phyloP scores from a whole-genome alignment of 495 filamentous ascomycete genomes.

The Poronia punctata region DNA sequence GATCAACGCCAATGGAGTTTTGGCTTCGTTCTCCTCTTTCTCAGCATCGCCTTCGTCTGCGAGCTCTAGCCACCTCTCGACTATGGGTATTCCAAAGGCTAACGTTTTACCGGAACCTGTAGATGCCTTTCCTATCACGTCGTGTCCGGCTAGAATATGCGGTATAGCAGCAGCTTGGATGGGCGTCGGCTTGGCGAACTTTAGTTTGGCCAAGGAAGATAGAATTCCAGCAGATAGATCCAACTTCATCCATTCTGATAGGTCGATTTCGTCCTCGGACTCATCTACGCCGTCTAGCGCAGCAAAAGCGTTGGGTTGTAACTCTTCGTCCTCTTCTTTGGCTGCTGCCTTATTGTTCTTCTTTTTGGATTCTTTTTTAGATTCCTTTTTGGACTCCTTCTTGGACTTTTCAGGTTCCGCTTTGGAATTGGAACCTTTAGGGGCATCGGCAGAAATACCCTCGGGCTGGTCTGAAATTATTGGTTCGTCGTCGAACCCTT shows the following conservation, averaged over 20 bases:
- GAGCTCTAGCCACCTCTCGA: conserved; percentile 54
- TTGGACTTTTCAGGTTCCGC: conserved; percentile 2
- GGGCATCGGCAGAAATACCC: conserved; percentile 1
- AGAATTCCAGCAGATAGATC: conserved; percentile 62
- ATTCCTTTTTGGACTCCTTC: conserved; percentile 10
- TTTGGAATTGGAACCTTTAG: conserved; percentile 4
- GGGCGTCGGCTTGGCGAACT: conserved; percentile 69
- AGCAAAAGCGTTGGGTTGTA: conserved; percentile 36
- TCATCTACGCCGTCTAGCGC: conserved; percentile 33
- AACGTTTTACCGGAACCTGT: conserved; percentile 83
- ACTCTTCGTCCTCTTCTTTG: conserved; percentile 18
- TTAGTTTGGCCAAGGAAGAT: conserved; percentile 66
- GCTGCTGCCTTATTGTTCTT: conserved; percentile 38
- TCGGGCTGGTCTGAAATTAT: background rate
- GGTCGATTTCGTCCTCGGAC: conserved; percentile 39
- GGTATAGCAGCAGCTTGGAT: conserved; percentile 77
- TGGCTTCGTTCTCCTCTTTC: conserved; percentile 27
- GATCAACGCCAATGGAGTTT: conserved; percentile 71
- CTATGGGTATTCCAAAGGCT: conserved; percentile 72
- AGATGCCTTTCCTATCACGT: conserved; percentile 73
- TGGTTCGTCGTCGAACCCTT: conserved; percentile 46
- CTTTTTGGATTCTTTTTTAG: conserved; percentile 32
- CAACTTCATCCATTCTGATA: conserved; percentile 71
- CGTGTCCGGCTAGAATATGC: conserved; percentile 62
- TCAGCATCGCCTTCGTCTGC: conserved; percentile 24